phyloP scores from a whole-genome alignment of 2,329 filamentous ascomycete genomes.

The Fusarium equiseti region DNA sequence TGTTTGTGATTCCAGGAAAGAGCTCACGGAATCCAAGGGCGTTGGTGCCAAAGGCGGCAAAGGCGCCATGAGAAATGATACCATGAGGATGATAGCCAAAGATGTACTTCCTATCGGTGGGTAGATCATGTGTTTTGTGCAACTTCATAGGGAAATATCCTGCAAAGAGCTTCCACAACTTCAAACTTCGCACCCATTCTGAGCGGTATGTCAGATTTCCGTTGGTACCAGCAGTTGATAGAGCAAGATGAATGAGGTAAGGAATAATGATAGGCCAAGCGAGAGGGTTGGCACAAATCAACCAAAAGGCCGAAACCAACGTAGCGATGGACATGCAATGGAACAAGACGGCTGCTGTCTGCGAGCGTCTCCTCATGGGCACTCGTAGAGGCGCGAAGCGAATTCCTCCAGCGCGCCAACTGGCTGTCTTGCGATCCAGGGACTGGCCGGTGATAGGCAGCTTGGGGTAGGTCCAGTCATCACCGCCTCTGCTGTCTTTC shows the following conservation, averaged over 20 bases:
- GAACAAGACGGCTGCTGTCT: conserved; percentile 82
- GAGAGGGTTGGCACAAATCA: conserved; percentile 90
- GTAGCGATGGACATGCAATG: conserved; percentile 79
- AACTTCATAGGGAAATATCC: conserved; percentile 91
- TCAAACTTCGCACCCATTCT: conserved; percentile 77
- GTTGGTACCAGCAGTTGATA: conserved; percentile 81
- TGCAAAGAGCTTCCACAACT: conserved; percentile 89
- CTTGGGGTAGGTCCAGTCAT: conserved; percentile 46
- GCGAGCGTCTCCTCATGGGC: conserved; percentile 76
- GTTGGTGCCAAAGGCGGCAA: conserved; percentile 90
- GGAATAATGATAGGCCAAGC: conserved; percentile 83
- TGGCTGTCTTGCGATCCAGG: conserved; percentile 46
- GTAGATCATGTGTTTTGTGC: conserved; percentile 84
- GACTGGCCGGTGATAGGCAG: conserved; percentile 41
- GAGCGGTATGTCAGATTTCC: conserved; percentile 81
- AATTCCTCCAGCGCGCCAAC: conserved; percentile 66
- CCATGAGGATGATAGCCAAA: conserved; percentile 98
- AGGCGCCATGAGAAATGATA: conserved; percentile 97
- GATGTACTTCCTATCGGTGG: conserved; percentile 89
- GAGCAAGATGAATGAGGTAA: conserved; percentile 86
- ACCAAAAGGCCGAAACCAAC: conserved; percentile 85
- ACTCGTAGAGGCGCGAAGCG: conserved; percentile 86
- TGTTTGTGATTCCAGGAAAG: conserved; percentile 96
- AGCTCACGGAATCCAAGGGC: conserved; percentile 86
- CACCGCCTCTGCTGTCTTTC: conserved; percentile 18